phyloP scores from a whole-genome alignment of 768 basidiomycete species.

The Kwoniella bestiolae region DNA sequence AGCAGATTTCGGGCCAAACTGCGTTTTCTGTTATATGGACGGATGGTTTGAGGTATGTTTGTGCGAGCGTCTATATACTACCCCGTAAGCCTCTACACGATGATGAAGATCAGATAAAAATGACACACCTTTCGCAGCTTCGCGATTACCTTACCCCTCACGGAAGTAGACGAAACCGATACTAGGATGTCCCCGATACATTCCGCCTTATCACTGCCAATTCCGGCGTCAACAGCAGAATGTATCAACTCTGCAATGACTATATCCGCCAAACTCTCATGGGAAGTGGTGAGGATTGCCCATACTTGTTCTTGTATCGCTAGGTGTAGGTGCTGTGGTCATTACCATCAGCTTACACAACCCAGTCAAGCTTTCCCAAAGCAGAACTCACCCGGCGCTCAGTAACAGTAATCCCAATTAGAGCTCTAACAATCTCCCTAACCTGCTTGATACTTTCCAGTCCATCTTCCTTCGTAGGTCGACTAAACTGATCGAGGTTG shows the following conservation, averaged over 20 bases:
- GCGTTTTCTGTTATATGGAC: constrained; percentile 65
- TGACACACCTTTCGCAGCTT: constrained; percentile 73
- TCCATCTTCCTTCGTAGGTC: constrained; percentile 70
- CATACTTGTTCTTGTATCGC: constrained; percentile 76
- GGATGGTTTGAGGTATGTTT: constrained; percentile 69
- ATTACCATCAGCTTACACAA: not conserved
- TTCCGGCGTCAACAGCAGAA: constrained; percentile 79
- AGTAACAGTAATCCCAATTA: constrained; percentile 73
- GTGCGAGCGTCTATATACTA: constrained; percentile 69
- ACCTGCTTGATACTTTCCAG: constrained; percentile 75
- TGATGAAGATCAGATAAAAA: not conserved
- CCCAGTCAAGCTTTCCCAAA: not conserved
- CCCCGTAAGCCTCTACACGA: not conserved
- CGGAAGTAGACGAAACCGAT: constrained; percentile 73
- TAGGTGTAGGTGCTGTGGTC: constrained; percentile 64
- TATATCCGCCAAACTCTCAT: constrained; percentile 69
- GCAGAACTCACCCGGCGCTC: constrained; percentile 68
- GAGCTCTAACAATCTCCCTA: constrained; percentile 76
- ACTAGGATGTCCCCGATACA: constrained; percentile 74
- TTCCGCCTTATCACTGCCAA: constrained; percentile 76
- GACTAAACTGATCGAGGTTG: constrained; percentile 73
- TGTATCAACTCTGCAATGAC: constrained; percentile 79
- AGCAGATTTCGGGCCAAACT: constrained; percentile 63
- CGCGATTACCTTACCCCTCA: constrained; percentile 76
- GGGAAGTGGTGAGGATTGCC: constrained; percentile 73